Conservation (phyloP, 192 early-diverging fungal genomes). For the Diversispora eburnea region DNA sequence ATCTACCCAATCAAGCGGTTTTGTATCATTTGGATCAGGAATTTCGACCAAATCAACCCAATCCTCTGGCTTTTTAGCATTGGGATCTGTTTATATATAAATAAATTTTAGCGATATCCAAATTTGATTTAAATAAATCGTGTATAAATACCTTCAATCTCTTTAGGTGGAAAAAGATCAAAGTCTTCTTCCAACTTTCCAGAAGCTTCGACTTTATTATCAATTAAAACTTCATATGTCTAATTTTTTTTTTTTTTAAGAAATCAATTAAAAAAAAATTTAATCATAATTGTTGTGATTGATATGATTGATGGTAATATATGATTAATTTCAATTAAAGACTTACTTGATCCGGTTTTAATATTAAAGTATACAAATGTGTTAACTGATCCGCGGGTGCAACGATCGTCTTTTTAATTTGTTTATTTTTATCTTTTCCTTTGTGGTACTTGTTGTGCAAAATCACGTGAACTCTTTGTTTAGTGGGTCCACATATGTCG, state of each 20-base stretch:
- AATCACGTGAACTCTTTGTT: slow-evolving; percentile 94
- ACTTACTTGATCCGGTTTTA: slow-evolving; percentile 62
- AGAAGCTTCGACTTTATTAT: slow-evolving; percentile 73
- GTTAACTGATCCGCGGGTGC: slow-evolving; percentile 79
- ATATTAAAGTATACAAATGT: slow-evolving; percentile 85
- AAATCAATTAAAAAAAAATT: slow-evolving; percentile 47
- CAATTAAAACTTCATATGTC: slow-evolving; percentile 48
- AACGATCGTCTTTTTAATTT: slow-evolving; percentile 65
- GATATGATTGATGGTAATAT: slow-evolving; percentile 48
- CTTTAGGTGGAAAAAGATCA: slow-evolving; percentile 67
- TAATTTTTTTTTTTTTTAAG: slow-evolving; percentile 26
- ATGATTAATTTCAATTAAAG: slow-evolving; percentile 50
- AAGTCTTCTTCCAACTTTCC: slow-evolving; percentile 78
- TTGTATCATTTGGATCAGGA: slow-evolving; percentile 73
- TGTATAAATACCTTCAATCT: too few species aligned
- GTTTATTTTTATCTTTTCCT: slow-evolving; percentile 80
- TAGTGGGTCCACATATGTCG: slow-evolving; percentile 88
- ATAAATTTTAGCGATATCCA: not conserved
- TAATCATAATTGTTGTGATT: slow-evolving; percentile 41
- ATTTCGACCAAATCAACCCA: slow-evolving; percentile 82
- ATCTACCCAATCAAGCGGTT: slow-evolving; percentile 90
- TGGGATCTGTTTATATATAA: slow-evolving; percentile 43
- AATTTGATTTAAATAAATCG: slow-evolving; percentile 22
- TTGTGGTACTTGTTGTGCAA: slow-evolving; percentile 95
- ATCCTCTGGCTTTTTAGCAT: slow-evolving; percentile 84